A percentile compares a stretch with the other conserved stretches of the same genome.
Conservation (phyloP, 768 basidiomycete genomes). For the Amanita polypyramis region DNA sequence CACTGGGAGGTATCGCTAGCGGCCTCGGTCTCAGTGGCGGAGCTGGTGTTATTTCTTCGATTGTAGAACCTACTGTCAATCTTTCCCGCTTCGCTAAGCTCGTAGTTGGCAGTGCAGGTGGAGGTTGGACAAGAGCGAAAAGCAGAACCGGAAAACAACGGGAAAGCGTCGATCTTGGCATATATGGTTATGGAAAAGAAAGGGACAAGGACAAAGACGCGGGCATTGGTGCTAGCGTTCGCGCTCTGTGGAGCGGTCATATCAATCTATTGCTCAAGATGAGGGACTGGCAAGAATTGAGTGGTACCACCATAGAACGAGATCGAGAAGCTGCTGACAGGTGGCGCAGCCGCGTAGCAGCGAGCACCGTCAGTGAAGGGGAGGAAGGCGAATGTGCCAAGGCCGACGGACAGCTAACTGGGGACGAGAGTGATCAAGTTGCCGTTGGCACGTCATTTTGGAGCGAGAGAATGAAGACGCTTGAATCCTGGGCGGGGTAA, state of each 20-base stretch:
- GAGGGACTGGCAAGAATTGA: conserved; percentile 24
- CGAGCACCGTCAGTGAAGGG: conserved; percentile 28
- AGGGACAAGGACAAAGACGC: conserved; percentile 23
- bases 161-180: conserved; percentile 7
- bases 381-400: conserved; percentile 19
- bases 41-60: conserved; percentile 24
- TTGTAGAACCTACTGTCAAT: conserved; percentile 41
- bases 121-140: conserved; percentile 1
- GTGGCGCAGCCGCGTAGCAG: conserved; percentile 14
- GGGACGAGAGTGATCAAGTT: conserved; percentile 33
- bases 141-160: conserved; percentile 2
- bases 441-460: conserved; percentile 20
- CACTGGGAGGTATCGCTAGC: conserved; percentile 11
- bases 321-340: conserved; percentile 12
- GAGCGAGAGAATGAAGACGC: conserved; percentile 31
- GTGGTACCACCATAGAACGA: conserved; percentile 5
- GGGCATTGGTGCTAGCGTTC: conserved; percentile 26
- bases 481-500: conserved; percentile 35
- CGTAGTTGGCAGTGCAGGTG: conserved; percentile 20
- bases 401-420: conserved; percentile 28
- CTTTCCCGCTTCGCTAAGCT: conserved; percentile 39
- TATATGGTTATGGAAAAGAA: conserved; percentile 15
- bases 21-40: conserved; percentile 29
- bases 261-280: conserved; percentile 25
- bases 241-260: conserved; percentile 35